Evolutionary conservation across 1,139 yeast genomes (phyloP).

Genomic region (Taiozyma sp.): DNA sequence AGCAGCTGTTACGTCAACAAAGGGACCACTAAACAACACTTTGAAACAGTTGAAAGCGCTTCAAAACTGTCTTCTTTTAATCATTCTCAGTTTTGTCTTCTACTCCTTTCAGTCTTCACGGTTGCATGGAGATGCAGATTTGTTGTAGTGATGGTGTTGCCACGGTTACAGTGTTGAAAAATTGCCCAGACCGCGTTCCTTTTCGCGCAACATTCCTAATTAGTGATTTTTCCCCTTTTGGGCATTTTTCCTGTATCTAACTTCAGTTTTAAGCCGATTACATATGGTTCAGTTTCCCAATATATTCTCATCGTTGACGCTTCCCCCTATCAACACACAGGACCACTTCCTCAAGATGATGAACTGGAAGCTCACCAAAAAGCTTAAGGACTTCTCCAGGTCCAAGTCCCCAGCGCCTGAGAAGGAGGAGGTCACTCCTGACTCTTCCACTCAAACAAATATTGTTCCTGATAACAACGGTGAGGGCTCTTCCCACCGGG

Average conservation of each 20-base stretch:
- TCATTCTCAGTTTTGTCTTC: not conserved
- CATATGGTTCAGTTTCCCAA: too few species aligned
- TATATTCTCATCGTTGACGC: too few species aligned
- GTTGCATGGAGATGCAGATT: not conserved
- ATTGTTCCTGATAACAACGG: not conserved
- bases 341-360: constrained; percentile 13
- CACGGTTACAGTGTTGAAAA: not conserved
- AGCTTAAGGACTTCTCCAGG: constrained; percentile 22
- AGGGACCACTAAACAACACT: not conserved
- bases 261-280: not conserved
- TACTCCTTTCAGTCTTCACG: not conserved
- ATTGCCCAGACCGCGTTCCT: not conserved
- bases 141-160: not conserved
- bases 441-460: not conserved
- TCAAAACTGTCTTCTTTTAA: too few species aligned
- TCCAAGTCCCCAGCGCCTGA: constrained; percentile 19
- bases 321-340: not conserved
- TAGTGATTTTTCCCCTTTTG: not conserved
- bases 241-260: not conserved
- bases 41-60: too few species aligned
- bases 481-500: not conserved
- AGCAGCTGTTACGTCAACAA: not conserved
- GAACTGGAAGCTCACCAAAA: constrained; percentile 33
- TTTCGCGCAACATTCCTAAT: not conserved
- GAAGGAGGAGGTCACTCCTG: constrained; percentile 5